Conservation (phyloP, 1,284 basidiomycete species). For the Anthracocystis setariae region DNA sequence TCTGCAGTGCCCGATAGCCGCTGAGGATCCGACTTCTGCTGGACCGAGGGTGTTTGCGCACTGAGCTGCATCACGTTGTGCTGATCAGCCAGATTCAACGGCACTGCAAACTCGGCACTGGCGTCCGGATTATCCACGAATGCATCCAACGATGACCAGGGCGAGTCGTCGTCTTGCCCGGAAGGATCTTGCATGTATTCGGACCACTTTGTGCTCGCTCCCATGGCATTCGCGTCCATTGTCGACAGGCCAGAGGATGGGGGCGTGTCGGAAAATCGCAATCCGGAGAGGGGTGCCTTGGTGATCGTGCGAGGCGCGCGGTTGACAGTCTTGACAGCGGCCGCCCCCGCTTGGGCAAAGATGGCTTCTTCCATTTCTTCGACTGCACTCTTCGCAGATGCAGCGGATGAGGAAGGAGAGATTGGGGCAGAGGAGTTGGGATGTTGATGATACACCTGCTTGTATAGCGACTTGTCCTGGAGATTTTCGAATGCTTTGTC, state of each 20-base stretch:
- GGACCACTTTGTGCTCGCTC: slow-evolving; percentile 36
- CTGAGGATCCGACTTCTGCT: background rate
- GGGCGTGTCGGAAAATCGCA: slow-evolving; percentile 27
- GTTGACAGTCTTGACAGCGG: slow-evolving; percentile 14
- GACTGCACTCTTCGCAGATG: slow-evolving; percentile 16
- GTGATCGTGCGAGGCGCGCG: background rate
- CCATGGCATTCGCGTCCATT: background rate
- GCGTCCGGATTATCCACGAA: slow-evolving; percentile 49
- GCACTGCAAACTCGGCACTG: slow-evolving; percentile 37
- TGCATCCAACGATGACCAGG: slow-evolving; percentile 56
- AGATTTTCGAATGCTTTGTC: slow-evolving; percentile 47
- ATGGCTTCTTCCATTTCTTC: slow-evolving; percentile 50
- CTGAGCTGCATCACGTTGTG: slow-evolving; percentile 21
- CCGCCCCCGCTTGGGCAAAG: slow-evolving; percentile 48
- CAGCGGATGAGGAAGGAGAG: background rate
- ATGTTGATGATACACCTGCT: slow-evolving; percentile 30
- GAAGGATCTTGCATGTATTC: slow-evolving; percentile 47
- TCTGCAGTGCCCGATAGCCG: slow-evolving; percentile 1
- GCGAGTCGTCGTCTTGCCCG: slow-evolving; percentile 43
- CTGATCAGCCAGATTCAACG: slow-evolving; percentile 20
- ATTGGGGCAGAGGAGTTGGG: background rate
- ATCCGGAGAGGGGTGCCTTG: slow-evolving; percentile 8
- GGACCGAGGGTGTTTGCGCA: background rate
- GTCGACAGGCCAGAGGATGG: slow-evolving; percentile 7
- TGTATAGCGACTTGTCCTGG: slow-evolving; percentile 39